Evolutionary conservation across 345 rosid genomes (phyloP).

Genomic region (Rhodamnia rubescens): DNA sequence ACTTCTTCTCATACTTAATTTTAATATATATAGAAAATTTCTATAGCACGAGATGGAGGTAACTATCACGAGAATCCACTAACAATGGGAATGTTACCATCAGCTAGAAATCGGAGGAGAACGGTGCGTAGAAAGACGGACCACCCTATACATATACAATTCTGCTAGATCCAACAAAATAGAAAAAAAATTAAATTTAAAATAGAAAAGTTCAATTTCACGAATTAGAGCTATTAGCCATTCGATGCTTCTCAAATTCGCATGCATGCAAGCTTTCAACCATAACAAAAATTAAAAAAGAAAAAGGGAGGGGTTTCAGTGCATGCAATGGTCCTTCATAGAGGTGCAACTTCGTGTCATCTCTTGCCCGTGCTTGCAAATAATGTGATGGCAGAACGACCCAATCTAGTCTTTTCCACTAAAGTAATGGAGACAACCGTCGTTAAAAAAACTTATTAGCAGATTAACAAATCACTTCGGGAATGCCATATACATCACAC

Average conservation of each 20-base stretch:
- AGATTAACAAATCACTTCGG: too few species aligned
- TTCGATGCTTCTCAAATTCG: background rate
- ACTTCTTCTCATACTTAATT: background rate
- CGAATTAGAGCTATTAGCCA: background rate
- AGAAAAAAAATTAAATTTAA: background rate
- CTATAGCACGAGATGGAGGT: background rate
- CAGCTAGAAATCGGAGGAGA: background rate
- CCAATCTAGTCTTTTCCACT: too few species aligned
- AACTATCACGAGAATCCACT: background rate
- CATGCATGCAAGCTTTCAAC: background rate
- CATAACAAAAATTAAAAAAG: background rate
- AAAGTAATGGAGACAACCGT: too few species aligned
- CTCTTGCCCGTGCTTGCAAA: background rate
- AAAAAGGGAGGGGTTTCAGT: background rate
- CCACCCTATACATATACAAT: background rate
- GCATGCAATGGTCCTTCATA: background rate
- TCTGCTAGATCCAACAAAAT: background rate
- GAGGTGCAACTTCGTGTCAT: background rate
- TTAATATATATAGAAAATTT: background rate
- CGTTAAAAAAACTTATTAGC: too few species aligned
- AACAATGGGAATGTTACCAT: background rate
- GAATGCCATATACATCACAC: too few species aligned
- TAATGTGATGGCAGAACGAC: too few species aligned
- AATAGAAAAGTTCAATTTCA: background rate
- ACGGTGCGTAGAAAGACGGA: background rate